Evolutionary conservation across 2,329 filamentous ascomycete genomes (phyloP), one percentile per base, ranked within the genome.

Genomic region (Colletotrichum caudatum): DNA sequence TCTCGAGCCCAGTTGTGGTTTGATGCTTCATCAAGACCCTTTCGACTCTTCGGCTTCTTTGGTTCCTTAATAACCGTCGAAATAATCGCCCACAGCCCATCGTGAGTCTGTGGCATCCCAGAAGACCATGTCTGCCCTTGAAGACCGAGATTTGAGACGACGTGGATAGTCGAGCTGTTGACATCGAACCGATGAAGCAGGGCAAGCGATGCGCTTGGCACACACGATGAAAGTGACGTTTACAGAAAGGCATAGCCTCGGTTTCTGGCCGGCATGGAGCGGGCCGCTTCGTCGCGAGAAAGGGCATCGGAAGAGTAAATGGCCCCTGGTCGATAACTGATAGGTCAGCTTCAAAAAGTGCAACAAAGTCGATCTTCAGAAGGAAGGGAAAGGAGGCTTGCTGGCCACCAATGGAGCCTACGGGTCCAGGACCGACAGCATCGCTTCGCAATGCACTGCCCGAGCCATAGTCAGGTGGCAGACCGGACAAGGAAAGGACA

Each of bases 381-480:
- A 39, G 0, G 8, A 6, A 20, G 29, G 16, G 14, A 23, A 51
- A 18, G 59, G 46, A 14, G 35, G 5, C n/a, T 53, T 41, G 29
- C 60, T 37, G 9, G 9, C 16, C 29, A 16, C 26, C 11, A 29
- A 8, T 8, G 12, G 9, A 35, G 35, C 12, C 8, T 26, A 39
- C 2, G n/a, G 9, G 46, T 8, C 9, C 14, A 18, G 6, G 18
- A 9, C 23, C 46, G 48, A 53, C 46, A 63, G 60, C 60, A 39
- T 63, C 60, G 14, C 11, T 39, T 63, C 48, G 23, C 33, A 5
- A 48, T 51, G 46, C 46, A 51, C 60, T 29, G 60, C 60, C 60
- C 33, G n/a, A 35, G 23, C 12, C 54, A 35, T n/a, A 58, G 54
- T 39, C 51, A 8, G 23, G 12, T 16, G 33, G 33, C 33, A 62